phyloP scores from a whole-genome alignment of 2,329 filamentous ascomycete genomes.

The Calonectria leucothoes region DNA sequence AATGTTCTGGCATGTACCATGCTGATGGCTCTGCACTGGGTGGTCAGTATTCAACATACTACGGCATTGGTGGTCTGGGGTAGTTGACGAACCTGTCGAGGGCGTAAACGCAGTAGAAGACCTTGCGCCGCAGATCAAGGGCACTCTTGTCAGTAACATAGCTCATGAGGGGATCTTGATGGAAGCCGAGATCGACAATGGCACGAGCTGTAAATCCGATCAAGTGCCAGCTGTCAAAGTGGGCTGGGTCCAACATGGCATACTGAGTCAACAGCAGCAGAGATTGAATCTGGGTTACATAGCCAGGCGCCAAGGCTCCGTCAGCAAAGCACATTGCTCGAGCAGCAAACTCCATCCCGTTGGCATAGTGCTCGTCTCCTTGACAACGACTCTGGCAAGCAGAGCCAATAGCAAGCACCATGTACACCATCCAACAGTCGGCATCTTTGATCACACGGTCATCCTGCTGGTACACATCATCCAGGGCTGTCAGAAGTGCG shows the following conservation, averaged over 20 bases:
- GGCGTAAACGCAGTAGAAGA: conserved; percentile 92
- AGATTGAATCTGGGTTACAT: conserved; percentile 87
- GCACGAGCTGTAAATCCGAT: conserved; percentile 91
- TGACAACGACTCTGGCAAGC: conserved; percentile 77
- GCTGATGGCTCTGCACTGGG: conserved; percentile 76
- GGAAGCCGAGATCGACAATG: conserved; percentile 89
- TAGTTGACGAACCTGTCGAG: conserved; percentile 77
- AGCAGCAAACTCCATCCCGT: conserved; percentile 67
- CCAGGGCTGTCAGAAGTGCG: conserved; percentile 79
- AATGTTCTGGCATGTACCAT: conserved; percentile 90
- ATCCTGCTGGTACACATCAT: conserved; percentile 82
- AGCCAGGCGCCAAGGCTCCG: conserved; percentile 85
- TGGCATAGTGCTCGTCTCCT: conserved; percentile 71
- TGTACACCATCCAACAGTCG: conserved; percentile 88
- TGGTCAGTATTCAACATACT: conserved; percentile 31
- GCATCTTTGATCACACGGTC: conserved; percentile 71
- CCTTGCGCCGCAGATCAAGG: conserved; percentile 81
- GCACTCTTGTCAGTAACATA: conserved; percentile 74
- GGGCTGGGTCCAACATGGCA: conserved; percentile 87
- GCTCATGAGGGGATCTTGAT: conserved; percentile 86
- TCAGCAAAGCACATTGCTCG: conserved; percentile 83
- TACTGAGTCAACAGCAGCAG: conserved; percentile 89
- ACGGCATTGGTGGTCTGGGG: too few species aligned
- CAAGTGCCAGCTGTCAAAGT: conserved; percentile 94
- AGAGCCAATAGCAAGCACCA: conserved; percentile 88